These are phyloP conservation scores for Apium graveolens DNA, from an alignment of 129 eudicot genomes.

Conservation along the genomic window DNA sequence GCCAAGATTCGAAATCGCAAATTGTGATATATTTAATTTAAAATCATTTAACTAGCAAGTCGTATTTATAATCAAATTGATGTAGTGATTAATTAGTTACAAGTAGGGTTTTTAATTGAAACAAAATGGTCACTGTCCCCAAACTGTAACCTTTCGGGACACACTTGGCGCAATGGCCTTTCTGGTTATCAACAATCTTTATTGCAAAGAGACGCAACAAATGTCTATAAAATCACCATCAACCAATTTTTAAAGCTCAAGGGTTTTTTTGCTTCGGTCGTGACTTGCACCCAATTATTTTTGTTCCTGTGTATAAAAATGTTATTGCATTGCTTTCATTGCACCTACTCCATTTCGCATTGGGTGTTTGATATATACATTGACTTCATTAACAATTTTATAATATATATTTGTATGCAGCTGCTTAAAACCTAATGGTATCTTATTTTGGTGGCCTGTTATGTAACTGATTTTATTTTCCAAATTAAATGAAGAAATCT, in stretches of 20 bases:
- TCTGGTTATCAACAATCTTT: not conserved
- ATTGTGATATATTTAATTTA: not conserved
- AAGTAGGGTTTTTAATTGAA: not conserved
- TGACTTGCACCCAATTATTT: not conserved
- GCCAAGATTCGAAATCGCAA: not conserved
- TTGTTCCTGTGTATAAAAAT: not conserved
- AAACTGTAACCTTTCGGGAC: constrained; percentile 1
- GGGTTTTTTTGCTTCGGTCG: no score
- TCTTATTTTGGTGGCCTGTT: not conserved
- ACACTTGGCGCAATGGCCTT: not conserved
- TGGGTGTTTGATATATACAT: not conserved
- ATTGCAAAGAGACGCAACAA: not conserved
- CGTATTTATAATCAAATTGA: not conserved
- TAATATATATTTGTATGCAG: not conserved
- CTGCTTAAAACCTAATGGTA: not conserved
- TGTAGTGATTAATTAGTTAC: not conserved
- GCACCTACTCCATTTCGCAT: not conserved
- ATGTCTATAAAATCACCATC: not conserved
- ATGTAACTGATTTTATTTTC: no score
- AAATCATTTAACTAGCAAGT: not conserved
- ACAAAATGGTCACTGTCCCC: no score
- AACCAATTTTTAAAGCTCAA: not conserved
- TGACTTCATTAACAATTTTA: not conserved
- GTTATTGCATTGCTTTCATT: not conserved
- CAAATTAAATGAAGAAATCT: not conserved